phyloP scores from a whole-genome alignment of 2,329 filamentous ascomycete genomes.

The Aspergillus nomiae region DNA sequence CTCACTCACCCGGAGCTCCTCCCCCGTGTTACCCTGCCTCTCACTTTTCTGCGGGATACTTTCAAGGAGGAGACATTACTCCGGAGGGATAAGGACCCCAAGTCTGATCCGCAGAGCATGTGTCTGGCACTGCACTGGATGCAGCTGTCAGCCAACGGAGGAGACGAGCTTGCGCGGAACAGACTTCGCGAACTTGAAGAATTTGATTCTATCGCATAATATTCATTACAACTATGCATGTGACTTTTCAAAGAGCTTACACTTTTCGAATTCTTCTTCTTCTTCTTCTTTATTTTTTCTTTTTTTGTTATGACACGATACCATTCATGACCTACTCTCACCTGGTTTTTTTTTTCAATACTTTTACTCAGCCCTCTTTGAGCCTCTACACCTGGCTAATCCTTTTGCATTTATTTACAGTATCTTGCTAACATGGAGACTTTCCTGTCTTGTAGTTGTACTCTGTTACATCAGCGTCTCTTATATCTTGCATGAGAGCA shows the following conservation, averaged over 20 bases:
- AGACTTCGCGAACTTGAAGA: conserved; percentile 74
- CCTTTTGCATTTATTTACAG: not conserved
- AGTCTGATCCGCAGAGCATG: conserved; percentile 85
- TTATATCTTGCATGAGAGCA: not conserved
- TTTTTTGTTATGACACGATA: conserved; percentile 19
- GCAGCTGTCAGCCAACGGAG: conserved; percentile 83
- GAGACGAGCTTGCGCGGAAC: conserved; percentile 79
- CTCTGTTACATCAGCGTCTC: not conserved
- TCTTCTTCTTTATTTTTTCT: too few species aligned
- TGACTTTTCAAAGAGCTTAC: conserved; percentile 20
- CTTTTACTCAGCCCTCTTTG: not conserved
- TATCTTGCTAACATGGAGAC: not conserved
- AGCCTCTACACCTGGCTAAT: conserved; percentile 2
- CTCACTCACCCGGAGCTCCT: conserved; percentile 88
- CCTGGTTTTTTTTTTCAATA: conserved; percentile 15
- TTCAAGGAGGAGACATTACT: conserved; percentile 88
- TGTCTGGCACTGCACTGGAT: conserved; percentile 97
- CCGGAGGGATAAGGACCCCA: conserved; percentile 60
- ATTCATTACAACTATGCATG: conserved; percentile 24
- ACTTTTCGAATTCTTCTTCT: not conserved
- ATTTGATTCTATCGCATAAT: conserved; percentile 60
- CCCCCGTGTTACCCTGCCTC: conserved; percentile 74
- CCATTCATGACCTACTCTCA: conserved; percentile 5
- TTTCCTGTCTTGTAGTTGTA: conserved; percentile 1
- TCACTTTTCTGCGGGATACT: conserved; percentile 81